Evolutionary conservation across 2,329 filamentous ascomycete species (phyloP).

Genomic region (Penicillium sp.): DNA sequence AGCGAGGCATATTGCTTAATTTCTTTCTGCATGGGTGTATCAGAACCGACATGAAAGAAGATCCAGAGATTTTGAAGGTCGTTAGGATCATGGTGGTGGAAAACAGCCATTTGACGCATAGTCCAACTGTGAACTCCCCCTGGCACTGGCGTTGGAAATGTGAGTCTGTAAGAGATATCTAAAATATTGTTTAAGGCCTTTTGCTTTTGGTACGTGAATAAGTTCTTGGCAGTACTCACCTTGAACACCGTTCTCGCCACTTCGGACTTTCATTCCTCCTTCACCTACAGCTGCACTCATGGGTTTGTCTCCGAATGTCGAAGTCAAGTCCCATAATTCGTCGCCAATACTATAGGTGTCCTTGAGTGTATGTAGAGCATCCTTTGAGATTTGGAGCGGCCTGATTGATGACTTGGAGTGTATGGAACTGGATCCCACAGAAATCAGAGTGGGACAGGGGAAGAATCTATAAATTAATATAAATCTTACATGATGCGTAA

Average conservation of each 20-base stretch:
- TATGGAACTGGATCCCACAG: neutral
- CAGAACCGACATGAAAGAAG: conserved; percentile 14
- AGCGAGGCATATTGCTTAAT: neutral
- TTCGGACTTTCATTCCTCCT: conserved; percentile 17
- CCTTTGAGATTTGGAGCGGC: conserved; percentile 17
- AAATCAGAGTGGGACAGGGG: neutral
- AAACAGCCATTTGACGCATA: conserved; percentile 20
- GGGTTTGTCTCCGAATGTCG: conserved; percentile 25
- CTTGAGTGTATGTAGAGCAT: conserved; percentile 13
- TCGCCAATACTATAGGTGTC: conserved; percentile 14
- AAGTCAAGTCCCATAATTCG: conserved; percentile 13
- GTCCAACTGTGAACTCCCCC: conserved; percentile 12
- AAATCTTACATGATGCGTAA: neutral
- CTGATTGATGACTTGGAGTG: conserved; percentile 8
- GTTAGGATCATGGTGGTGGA: conserved; percentile 15
- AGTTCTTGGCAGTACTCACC: neutral
- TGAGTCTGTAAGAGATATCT: conserved; percentile 18
- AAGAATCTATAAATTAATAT: neutral
- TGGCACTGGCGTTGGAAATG: neutral
- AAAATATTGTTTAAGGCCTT: neutral
- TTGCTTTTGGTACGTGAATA: neutral
- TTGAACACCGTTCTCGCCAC: conserved; percentile 11
- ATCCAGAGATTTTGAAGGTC: conserved; percentile 18
- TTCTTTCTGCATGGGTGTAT: neutral
- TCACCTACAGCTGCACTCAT: conserved; percentile 19